Evolutionary conservation across 441 rosid species (phyloP).

Genomic region (Jatropha podagrica): DNA sequence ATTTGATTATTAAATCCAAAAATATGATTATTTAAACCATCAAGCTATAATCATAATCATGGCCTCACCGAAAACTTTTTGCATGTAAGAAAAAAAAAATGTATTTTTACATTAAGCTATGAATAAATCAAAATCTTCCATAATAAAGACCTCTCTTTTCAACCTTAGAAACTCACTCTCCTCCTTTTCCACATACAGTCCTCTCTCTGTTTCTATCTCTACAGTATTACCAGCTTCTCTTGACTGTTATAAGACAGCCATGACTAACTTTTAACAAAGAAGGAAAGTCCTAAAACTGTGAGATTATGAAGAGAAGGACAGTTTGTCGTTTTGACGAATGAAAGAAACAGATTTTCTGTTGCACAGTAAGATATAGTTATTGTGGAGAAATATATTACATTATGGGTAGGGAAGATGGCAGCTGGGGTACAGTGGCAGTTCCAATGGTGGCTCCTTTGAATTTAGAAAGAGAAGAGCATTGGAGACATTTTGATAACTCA

Average conservation of each 20-base stretch:
- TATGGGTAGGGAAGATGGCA: conserved; percentile 37
- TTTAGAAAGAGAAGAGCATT: conserved; percentile 48
- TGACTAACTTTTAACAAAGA: background rate
- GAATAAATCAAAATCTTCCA: background rate
- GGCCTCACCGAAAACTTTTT: background rate
- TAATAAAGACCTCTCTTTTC: background rate
- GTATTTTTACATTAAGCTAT: background rate
- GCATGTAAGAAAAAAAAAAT: background rate
- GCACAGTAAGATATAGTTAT: no score
- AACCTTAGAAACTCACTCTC: background rate
- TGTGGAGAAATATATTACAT: no score
- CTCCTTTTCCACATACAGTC: background rate
- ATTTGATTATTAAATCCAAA: background rate
- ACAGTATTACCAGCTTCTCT: background rate
- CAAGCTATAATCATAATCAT: background rate
- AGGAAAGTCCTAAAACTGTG: background rate
- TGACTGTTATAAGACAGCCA: background rate
- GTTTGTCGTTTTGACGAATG: background rate
- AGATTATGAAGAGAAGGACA: background rate
- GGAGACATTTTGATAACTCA: conserved; percentile 75
- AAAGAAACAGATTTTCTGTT: background rate
- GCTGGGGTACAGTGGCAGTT: conserved; percentile 34
- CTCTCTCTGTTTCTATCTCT: conserved; percentile 5
- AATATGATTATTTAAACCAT: background rate
- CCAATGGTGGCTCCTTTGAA: conserved; percentile 34